Evolutionary conservation across 1,284 basidiomycete genomes (phyloP).

Genomic region (Sporisorium exsertum): DNA sequence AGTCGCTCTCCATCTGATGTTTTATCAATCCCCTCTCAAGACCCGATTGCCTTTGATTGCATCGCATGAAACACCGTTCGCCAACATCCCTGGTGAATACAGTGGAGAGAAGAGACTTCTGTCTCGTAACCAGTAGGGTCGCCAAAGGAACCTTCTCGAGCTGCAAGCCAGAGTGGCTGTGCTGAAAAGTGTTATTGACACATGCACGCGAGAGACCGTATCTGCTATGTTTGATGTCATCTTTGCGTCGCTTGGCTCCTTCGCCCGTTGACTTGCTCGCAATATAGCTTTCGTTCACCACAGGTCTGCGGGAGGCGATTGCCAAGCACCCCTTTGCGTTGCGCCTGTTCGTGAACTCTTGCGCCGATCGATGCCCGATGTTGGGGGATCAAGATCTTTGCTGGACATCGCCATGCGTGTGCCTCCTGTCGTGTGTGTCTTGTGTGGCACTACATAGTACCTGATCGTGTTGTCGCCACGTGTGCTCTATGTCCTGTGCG

Average conservation of each 20-base stretch:
- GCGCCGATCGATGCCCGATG: slow-evolving; percentile 2
- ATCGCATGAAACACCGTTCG: background rate
- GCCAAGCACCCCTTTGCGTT: too few species aligned
- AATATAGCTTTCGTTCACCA: too few species aligned
- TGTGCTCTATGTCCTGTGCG: too few species aligned
- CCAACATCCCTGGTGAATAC: background rate
- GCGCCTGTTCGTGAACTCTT: too few species aligned
- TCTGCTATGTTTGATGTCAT: too few species aligned
- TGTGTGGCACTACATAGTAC: background rate
- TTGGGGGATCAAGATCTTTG: background rate
- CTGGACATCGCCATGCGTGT: slow-evolving; percentile 10
- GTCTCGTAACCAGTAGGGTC: background rate
- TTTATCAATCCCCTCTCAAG: background rate
- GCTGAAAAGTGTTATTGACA: too few species aligned
- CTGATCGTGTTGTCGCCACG: too few species aligned
- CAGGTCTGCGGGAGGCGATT: too few species aligned
- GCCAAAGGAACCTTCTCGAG: too few species aligned
- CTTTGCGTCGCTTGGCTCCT: too few species aligned
- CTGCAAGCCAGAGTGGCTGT: background rate
- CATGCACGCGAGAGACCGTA: too few species aligned
- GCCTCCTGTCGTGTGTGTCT: background rate
- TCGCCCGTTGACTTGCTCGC: too few species aligned
- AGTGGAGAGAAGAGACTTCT: background rate
- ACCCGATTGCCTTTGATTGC: background rate
- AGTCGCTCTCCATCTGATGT: background rate